Base-by-base conservation (phyloP, 192 early-diverging fungal genomes). In the Coemansia aciculifera region DNA sequence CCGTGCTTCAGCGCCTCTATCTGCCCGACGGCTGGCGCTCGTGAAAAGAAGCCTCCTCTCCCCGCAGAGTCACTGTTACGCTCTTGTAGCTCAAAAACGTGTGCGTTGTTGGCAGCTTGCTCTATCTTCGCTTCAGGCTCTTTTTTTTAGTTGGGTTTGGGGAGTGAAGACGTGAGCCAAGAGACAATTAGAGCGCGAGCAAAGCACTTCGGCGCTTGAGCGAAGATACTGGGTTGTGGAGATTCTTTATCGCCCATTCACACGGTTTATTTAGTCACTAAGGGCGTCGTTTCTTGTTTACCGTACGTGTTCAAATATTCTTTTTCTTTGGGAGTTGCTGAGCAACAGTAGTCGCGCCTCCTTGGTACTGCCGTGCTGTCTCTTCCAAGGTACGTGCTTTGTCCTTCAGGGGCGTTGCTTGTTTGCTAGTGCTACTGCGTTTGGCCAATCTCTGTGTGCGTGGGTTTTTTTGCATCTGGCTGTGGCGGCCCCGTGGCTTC, bases 401-500 rank as follows among this genome's bases (percentile, higher is more conserved):
- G 1, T 52, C 7, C 49, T 24, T 24, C 52, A 31, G 54, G 11
- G 27, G 13, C 2, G 11, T 17, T 63, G 29, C 24, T 64, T 64
- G 63, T 29, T 64, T 38, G 44, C 34, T 48, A n/a, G 46, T 48
- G 62, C 62, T 63, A 62, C 38, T 36, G 61, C 62, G 1, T 34
- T 43, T 27, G 39, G 11, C 29, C 10, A 21, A 27, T 27, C 34
- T 63, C n/a, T 44, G 24, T 52, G 21, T 23, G 24, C 24, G 51
- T 52, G 54, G 15, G 54, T 61, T 61, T 27, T 64, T 19, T 64
- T 39, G n/a, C 19, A 34, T 54, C 38, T 66, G 34, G 64, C 46
- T 54, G 48, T 40, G 32, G 34, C 49, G 48, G 44, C 48, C 24
- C 29, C 48, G 32, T 65, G 38, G 23, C 36, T 66, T 49, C 37